A percentile compares a stretch with the other conserved stretches of the same genome.
Evolutionary conservation across 1,284 basidiomycete genomes (phyloP).

Genomic region (Mrakiaceae sp.): DNA sequence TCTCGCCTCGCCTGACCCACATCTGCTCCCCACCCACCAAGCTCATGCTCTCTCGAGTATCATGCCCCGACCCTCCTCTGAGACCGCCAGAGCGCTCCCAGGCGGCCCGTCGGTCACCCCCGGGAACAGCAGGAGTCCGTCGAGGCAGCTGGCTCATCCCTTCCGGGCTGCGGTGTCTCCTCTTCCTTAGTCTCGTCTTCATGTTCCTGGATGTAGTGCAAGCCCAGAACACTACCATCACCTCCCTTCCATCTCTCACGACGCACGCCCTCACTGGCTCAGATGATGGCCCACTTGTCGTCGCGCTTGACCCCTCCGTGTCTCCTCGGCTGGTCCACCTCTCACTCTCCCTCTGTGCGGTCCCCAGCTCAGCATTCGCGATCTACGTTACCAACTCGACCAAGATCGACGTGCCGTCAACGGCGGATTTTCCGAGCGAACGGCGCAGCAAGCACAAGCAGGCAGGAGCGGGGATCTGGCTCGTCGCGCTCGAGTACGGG

Average conservation of each 20-base stretch:
- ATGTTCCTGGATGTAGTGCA: neutral
- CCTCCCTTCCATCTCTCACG: neutral
- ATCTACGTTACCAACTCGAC: constrained; percentile 11
- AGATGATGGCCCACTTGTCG: neutral
- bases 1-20: too few species aligned
- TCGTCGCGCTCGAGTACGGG: neutral
- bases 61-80: too few species aligned
- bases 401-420: neutral
- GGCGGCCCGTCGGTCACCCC: too few species aligned
- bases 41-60: too few species aligned
- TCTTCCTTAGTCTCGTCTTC: too few species aligned
- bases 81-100: too few species aligned
- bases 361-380: neutral
- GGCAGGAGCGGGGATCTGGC: neutral
- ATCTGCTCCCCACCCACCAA: too few species aligned
- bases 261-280: neutral
- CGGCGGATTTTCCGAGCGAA: neutral
- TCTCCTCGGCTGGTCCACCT: neutral
- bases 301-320: neutral
- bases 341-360: constrained; percentile 6
- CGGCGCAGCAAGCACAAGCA: too few species aligned
- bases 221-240: neutral
- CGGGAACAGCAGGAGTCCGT: too few species aligned
- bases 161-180: too few species aligned
- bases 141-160: too few species aligned